These are phyloP conservation scores for Henckelia pumila DNA, from an alignment of 257 asterid genomes.

Conservation along the genomic window DNA sequence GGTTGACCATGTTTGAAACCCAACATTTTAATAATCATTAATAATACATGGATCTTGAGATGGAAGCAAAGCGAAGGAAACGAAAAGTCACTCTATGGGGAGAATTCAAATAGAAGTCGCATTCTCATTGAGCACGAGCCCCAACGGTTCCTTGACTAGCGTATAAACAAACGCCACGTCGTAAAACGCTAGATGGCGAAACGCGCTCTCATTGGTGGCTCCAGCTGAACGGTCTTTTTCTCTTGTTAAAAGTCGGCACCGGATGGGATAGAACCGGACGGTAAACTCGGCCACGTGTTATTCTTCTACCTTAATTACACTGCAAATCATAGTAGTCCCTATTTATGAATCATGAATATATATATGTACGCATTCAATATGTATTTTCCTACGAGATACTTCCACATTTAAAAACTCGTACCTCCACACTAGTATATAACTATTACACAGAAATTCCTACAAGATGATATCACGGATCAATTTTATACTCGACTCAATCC, in stretches of 20 bases:
- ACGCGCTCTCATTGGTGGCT: conserved; percentile 19
- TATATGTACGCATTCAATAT: too few species aligned
- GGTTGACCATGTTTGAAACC: background rate
- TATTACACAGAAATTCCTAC: too few species aligned
- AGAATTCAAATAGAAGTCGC: conserved; percentile 30
- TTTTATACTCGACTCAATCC: too few species aligned
- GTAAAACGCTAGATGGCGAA: conserved; percentile 1
- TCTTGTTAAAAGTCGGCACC: conserved; percentile 34
- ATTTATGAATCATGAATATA: too few species aligned
- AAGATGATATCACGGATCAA: too few species aligned
- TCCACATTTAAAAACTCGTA: too few species aligned
- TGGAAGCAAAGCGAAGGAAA: background rate
- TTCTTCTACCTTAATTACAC: conserved; percentile 8
- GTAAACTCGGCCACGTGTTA: conserved; percentile 25
- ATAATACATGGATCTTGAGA: too few species aligned
- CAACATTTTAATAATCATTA: background rate
- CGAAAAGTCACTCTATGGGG: background rate
- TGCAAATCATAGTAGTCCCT: too few species aligned
- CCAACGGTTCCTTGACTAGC: conserved; percentile 36
- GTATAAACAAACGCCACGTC: conserved; percentile 33
- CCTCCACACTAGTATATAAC: too few species aligned
- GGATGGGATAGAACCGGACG: conserved; percentile 19
- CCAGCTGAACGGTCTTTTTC: conserved; percentile 11
- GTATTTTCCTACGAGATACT: too few species aligned
- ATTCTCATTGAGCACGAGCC: conserved; percentile 32